phyloP scores from a whole-genome alignment of 2,329 filamentous ascomycete species.

The Penicillium sp. region DNA sequence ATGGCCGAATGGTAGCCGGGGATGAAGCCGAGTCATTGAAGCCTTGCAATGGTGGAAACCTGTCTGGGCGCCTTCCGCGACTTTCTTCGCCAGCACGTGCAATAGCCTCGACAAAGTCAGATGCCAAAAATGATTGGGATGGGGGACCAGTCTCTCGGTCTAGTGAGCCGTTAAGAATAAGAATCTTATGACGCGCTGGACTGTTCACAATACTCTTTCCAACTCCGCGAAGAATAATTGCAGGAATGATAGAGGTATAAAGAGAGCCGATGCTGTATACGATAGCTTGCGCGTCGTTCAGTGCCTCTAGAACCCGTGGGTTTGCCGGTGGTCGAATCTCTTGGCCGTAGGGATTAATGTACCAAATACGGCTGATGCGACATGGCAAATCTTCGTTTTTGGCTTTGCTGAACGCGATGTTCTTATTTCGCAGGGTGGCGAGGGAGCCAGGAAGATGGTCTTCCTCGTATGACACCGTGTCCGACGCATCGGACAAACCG shows the following conservation, averaged over 20 bases:
- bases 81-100: conserved; percentile 71
- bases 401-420: conserved; percentile 77
- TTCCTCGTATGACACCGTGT: conserved; percentile 43
- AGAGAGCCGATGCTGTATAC: conserved; percentile 93
- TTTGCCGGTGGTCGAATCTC: conserved; percentile 86
- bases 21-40: conserved; percentile 7
- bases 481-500: conserved; percentile 30
- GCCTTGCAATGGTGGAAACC: conserved; percentile 2
- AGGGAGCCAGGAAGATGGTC: conserved; percentile 62
- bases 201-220: conserved; percentile 61
- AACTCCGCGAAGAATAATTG: conserved; percentile 73
- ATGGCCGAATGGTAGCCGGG: conserved; percentile 9
- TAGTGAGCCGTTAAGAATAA: conserved; percentile 78
- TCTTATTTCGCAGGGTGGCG: conserved; percentile 73
- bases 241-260: conserved; percentile 86
- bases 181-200: conserved; percentile 65
- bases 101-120: conserved; percentile 81
- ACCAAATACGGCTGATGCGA: conserved; percentile 82
- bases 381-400: conserved; percentile 77
- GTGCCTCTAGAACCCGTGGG: conserved; percentile 69
- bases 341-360: conserved; percentile 98
- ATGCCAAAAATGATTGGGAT: conserved; percentile 63
- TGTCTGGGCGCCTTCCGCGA: conserved; percentile 43
- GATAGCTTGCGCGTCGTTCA: conserved; percentile 65
- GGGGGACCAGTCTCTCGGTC: conserved; percentile 85